These are phyloP conservation scores for Carex kokanica DNA, from an alignment of 176 grass and related monocot genomes.

Conservation along the genomic window DNA sequence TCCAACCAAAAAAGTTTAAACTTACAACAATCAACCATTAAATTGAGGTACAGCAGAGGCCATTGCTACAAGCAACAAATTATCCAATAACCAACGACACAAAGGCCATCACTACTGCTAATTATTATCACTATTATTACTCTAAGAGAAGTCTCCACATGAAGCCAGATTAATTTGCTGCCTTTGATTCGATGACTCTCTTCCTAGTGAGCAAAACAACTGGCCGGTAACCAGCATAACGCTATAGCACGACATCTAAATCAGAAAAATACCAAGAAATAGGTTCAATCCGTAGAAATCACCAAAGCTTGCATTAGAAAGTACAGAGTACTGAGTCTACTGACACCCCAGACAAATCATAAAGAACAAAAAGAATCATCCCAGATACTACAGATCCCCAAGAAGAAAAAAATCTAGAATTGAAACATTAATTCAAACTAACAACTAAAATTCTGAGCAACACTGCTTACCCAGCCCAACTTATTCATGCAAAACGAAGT, in stretches of 20 bases:
- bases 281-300: not conserved
- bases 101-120: not conserved
- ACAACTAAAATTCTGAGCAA: not conserved
- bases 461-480: not conserved
- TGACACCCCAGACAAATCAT: no score
- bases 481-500: not conserved
- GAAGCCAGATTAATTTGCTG: not conserved
- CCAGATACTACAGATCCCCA: not conserved
- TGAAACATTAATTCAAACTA: not conserved
- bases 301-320: not conserved
- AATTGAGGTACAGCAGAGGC: not conserved
- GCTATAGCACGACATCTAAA: not conserved
- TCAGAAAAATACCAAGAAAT: not conserved
- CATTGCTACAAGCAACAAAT: not conserved
- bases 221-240: not conserved
- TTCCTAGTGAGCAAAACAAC: not conserved
- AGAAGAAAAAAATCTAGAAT: not conserved
- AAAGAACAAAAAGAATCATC: not conserved
- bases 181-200: constrained; percentile 61
- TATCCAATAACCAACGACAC: not conserved
- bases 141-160: not conserved
- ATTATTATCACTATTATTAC: not conserved
- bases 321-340: no score
- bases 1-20: not conserved
- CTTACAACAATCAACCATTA: not conserved